Conservation (phyloP, 164 flowering plant genomes). For the Pachysandra terminalis region DNA sequence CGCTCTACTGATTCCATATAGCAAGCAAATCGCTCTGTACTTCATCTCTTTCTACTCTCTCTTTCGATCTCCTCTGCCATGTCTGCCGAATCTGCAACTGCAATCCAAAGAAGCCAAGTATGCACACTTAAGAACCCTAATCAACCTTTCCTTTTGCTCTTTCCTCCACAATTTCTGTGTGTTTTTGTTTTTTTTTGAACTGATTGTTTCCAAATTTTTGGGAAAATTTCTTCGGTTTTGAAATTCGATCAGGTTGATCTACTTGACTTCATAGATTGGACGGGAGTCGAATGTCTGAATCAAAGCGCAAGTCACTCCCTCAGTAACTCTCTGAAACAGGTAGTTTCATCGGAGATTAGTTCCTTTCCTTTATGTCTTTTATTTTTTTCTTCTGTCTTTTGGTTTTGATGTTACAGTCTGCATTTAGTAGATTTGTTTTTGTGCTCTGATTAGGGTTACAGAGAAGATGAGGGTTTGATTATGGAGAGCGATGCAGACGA, state of each 20-base stretch:
- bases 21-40: too few relatives aligned
- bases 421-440: constrained; percentile 5
- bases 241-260: constrained; percentile 68
- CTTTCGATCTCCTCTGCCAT: constrained; percentile 20
- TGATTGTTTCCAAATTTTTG: background rate
- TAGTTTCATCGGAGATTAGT: constrained; percentile 12
- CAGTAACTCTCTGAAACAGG: constrained; percentile 87
- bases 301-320: constrained; percentile 59
- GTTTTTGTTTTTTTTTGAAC: background rate
- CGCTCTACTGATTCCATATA: too few relatives aligned
- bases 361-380: background rate
- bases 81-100: constrained; percentile 51
- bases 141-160: background rate
- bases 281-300: constrained; percentile 90
- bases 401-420: background rate
- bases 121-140: background rate
- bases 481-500: constrained; percentile 98
- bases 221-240: background rate
- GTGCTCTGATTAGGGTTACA: constrained; percentile 51
- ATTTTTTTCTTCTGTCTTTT: background rate
- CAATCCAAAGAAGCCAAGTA: constrained; percentile 44
- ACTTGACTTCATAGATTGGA: constrained; percentile 78
- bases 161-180: too few relatives aligned
- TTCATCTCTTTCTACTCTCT: too few relatives aligned
- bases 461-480: constrained; percentile 83